Evolutionary conservation across 75 land plant species (phyloP).

Genomic region (Sequoia sempervirens): DNA sequence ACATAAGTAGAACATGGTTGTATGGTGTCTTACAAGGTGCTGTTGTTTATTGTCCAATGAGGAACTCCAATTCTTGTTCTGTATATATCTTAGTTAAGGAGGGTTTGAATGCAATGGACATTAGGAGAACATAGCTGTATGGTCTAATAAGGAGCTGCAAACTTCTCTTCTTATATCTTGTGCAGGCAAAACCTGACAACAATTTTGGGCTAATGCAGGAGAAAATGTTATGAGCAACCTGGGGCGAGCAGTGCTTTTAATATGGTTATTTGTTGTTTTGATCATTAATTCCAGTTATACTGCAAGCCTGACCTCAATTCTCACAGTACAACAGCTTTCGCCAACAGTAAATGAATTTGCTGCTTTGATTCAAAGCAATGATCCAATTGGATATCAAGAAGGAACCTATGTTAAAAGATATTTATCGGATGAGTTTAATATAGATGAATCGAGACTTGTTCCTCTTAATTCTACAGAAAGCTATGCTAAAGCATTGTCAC

Average conservation of each 20-base stretch:
- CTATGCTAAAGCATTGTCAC: slow-evolving; percentile 18
- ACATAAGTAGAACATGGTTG: too few species aligned
- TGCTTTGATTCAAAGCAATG: slow-evolving; percentile 25
- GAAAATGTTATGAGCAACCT: slow-evolving; percentile 33
- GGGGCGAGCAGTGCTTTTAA: slow-evolving; percentile 32
- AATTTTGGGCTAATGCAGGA: slow-evolving; percentile 24
- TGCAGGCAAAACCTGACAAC: not conserved
- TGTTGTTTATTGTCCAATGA: not conserved
- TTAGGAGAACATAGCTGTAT: not conserved
- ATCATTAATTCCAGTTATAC: slow-evolving; percentile 49
- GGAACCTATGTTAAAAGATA: slow-evolving; percentile 36
- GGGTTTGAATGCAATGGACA: not conserved
- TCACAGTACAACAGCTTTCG: slow-evolving; percentile 40
- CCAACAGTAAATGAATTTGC: slow-evolving; percentile 34
- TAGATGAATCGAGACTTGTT: slow-evolving; percentile 22
- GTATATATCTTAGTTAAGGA: not conserved
- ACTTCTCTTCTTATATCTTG: not conserved
- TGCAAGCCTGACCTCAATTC: slow-evolving; percentile 56
- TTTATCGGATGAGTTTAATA: slow-evolving; percentile 22
- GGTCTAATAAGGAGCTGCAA: not conserved
- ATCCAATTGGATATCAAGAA: slow-evolving; percentile 37
- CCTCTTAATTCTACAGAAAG: slow-evolving; percentile 16
- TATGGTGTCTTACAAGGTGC: not conserved
- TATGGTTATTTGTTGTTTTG: slow-evolving; percentile 56
- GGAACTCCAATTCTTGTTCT: not conserved